Evolutionary conservation across 2,329 filamentous ascomycete species (phyloP).

Genomic region (Magnaporthiopsis rhizophila): DNA sequence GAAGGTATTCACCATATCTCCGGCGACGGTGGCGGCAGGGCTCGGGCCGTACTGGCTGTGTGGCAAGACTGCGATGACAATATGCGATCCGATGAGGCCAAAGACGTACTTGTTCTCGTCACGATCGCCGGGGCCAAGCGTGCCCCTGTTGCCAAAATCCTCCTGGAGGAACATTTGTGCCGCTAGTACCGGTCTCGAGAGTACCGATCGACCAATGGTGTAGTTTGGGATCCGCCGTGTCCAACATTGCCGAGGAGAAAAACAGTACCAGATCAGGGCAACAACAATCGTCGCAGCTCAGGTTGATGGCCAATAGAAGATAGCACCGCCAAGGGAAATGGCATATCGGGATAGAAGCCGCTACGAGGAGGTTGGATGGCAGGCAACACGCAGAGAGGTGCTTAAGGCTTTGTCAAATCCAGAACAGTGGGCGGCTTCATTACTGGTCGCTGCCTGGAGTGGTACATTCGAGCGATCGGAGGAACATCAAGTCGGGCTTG

Average conservation of each 20-base stretch:
- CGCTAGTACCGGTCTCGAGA: neutral
- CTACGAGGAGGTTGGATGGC: no score
- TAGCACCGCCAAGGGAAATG: no score
- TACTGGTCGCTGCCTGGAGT: no score
- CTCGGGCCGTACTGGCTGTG: conserved; percentile 17
- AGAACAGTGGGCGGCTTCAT: no score
- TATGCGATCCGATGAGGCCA: conserved; percentile 23
- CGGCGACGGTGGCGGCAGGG: conserved; percentile 19
- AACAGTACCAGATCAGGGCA: neutral
- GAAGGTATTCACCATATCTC: conserved; percentile 22
- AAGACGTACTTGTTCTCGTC: conserved; percentile 25
- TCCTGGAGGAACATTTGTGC: neutral
- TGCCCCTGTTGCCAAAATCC: neutral
- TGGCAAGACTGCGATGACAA: conserved; percentile 25
- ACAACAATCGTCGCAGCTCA: no score
- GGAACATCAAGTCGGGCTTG: no score
- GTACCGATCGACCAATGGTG: neutral
- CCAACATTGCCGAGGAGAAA: neutral
- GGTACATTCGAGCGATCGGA: no score
- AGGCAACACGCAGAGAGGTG: no score
- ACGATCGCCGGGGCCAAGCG: neutral
- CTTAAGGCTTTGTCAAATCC: no score
- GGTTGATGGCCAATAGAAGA: no score
- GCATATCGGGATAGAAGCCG: no score
- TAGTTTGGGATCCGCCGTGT: neutral